Evolutionary conservation across 225 moss, liverwort and hornwort genomes (phyloP).

Genomic region (Sphagnum contortum): DNA sequence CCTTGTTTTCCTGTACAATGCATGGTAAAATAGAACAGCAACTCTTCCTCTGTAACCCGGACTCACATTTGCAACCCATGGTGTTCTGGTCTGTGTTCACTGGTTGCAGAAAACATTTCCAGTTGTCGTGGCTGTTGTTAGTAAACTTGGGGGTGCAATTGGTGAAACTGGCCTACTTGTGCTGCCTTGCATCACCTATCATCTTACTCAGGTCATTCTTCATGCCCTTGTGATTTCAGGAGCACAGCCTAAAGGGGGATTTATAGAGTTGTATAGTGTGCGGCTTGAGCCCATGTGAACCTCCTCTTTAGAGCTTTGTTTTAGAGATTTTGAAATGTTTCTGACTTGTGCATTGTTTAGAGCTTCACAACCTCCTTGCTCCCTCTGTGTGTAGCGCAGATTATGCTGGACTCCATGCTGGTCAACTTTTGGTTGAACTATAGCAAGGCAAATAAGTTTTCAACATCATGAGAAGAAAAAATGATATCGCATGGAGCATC

Average conservation of each 20-base stretch:
- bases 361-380: background rate
- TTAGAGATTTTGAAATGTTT: background rate
- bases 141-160: slow-evolving; percentile 59
- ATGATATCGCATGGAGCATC: no score
- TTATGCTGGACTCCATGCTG: slow-evolving; percentile 40
- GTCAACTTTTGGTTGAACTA: slow-evolving; percentile 34
- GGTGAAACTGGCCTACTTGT: slow-evolving; percentile 75
- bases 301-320: no score
- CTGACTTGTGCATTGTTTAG: background rate
- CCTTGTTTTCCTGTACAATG: background rate
- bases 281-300: no score
- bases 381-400: slow-evolving; percentile 19
- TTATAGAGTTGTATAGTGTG: background rate
- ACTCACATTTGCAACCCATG: no score
- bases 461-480: slow-evolving; percentile 7
- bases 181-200: slow-evolving; percentile 77
- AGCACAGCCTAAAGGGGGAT: no score
- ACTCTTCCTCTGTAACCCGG: no score
- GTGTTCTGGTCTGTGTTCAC: no score
- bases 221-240: background rate
- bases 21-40: background rate
- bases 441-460: slow-evolving; percentile 12
- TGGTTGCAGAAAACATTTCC: slow-evolving; percentile 72
- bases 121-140: slow-evolving; percentile 67
- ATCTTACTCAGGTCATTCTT: slow-evolving; percentile 61